Base-by-base conservation (phyloP, 2,329 filamentous ascomycete species). In the Coniosporium tulheliwenetii region DNA sequence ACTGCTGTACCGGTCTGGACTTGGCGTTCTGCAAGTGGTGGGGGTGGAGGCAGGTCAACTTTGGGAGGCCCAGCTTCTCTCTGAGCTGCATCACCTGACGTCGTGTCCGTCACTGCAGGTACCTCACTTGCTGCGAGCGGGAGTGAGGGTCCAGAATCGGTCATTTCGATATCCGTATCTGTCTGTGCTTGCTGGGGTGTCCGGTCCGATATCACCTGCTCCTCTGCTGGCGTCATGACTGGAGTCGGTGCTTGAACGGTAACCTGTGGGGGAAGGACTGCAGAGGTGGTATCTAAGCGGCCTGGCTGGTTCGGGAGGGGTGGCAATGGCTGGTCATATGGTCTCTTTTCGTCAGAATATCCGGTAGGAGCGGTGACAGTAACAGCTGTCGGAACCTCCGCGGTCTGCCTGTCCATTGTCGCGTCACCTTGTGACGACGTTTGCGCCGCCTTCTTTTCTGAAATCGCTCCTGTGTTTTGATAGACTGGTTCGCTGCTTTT, bases 121-220 rank as follows among this genome's bases (percentile, higher is more conserved):
- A 74, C 62, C 40, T 75, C 69, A 34, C 68, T 64, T 32, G 60
- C 52, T n/a, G 69, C 63, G 35, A 70, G 57, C 29, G 73, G 70
- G 35, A 70, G 52, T 30, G 60, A 55, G 26, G 65, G 57, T 5
- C 51, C 52, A 7, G 66, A 68, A 56, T 84, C 80, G 31, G 69
- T 67, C 75, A 85, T 84, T 41, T 77, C 69, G 41, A 79, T 65
- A 47, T 75, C 70, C 40, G 60, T 70, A 48, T 78, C 74, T 3
- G 56, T 52, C 39, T 61, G 53, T 43, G 63, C 58, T 47, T 70
- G 67, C 43, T 66, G 55, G 19, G 64, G 59, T 10, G 67, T 71
- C 58, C 63, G 51, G 57, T 73, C 51, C 56, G 67, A 51, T 62
- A 74, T 60, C 57, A 64, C 41, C 40, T 58, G 54, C 36, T 60